Evolutionary conservation across 495 filamentous ascomycete species (phyloP).

Genomic region (Recurvomyces mirabilis): DNA sequence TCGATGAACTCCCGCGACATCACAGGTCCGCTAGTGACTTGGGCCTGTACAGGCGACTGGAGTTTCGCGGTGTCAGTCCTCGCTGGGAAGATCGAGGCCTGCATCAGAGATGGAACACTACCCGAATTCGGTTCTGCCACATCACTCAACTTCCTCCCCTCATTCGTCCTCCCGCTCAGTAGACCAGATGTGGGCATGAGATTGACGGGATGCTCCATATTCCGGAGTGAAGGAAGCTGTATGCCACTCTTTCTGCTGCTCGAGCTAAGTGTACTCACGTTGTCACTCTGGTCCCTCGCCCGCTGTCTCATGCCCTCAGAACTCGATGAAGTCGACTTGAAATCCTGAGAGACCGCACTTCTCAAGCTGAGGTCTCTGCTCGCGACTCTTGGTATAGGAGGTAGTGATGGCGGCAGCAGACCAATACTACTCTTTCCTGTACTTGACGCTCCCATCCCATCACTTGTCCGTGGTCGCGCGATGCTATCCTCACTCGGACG

Average conservation of each 20-base stretch:
- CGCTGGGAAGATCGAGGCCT: constrained; percentile 14
- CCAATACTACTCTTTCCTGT: neutral
- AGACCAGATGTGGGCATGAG: neutral
- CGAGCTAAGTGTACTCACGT: constrained; percentile 3
- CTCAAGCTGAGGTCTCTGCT: constrained; percentile 1
- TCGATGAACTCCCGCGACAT: constrained; percentile 14
- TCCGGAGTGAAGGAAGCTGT: too few relatives aligned
- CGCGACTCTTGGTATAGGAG: constrained; percentile 16
- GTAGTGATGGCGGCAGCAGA: constrained; percentile 13
- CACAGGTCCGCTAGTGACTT: constrained; percentile 3
- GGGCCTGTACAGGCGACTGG: neutral
- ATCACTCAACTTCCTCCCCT: too few relatives aligned
- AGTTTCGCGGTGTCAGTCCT: neutral
- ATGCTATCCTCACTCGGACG: constrained; percentile 3
- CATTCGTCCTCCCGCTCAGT: too few relatives aligned
- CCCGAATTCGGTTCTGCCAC: too few relatives aligned
- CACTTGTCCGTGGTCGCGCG: constrained; percentile 10
- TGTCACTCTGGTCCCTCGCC: constrained; percentile 9
- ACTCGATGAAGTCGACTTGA: neutral
- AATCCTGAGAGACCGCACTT: neutral
- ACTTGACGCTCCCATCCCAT: constrained; percentile 1
- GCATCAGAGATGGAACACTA: too few relatives aligned
- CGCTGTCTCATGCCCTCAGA: neutral
- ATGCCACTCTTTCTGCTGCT: constrained; percentile 9
- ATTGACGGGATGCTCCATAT: constrained; percentile 8